Conservation (phyloP, 139 green algal genomes). For the Ettlia oleoabundans region DNA sequence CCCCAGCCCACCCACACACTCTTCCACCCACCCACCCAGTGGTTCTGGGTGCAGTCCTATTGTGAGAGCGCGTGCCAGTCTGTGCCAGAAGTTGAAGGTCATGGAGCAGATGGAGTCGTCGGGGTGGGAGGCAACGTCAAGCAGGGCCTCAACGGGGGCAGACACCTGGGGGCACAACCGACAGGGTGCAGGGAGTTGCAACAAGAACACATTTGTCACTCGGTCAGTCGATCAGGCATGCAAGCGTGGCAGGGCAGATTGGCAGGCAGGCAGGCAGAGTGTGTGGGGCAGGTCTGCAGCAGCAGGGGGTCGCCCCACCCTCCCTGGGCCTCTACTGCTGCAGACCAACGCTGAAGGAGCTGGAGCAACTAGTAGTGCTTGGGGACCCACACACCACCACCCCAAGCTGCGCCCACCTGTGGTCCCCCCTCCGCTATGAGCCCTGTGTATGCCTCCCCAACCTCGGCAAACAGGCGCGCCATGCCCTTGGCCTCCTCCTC, state of each 20-base stretch:
- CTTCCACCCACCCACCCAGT: slow-evolving; percentile 1
- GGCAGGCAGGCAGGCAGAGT: too few relatives aligned
- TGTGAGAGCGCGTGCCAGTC: slow-evolving; percentile 60
- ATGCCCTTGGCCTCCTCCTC: slow-evolving; percentile 89
- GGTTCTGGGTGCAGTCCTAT: slow-evolving; percentile 38
- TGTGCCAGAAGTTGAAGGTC: slow-evolving; percentile 94
- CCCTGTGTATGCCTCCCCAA: slow-evolving; percentile 87
- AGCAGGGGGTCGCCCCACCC: too few relatives aligned
- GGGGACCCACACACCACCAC: neutral
- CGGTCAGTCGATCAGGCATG: too few relatives aligned
- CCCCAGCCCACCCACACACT: neutral
- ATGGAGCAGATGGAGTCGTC: slow-evolving; percentile 80
- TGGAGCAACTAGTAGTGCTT: too few relatives aligned
- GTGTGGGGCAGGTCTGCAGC: too few relatives aligned
- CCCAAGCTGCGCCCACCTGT: slow-evolving; percentile 48
- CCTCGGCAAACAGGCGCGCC: slow-evolving; percentile 91
- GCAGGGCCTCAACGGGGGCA: slow-evolving; percentile 82
- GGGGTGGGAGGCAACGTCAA: slow-evolving; percentile 86
- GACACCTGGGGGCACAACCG: slow-evolving; percentile 42
- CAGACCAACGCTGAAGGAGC: too few relatives aligned
- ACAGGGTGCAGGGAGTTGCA: neutral
- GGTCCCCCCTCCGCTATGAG: slow-evolving; percentile 59
- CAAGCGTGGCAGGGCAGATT: too few relatives aligned
- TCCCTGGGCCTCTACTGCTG: too few relatives aligned
- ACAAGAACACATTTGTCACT: neutral